Evolutionary conservation across 495 filamentous ascomycete species (phyloP).

Genomic region (Trichoderma orchidacearum): DNA sequence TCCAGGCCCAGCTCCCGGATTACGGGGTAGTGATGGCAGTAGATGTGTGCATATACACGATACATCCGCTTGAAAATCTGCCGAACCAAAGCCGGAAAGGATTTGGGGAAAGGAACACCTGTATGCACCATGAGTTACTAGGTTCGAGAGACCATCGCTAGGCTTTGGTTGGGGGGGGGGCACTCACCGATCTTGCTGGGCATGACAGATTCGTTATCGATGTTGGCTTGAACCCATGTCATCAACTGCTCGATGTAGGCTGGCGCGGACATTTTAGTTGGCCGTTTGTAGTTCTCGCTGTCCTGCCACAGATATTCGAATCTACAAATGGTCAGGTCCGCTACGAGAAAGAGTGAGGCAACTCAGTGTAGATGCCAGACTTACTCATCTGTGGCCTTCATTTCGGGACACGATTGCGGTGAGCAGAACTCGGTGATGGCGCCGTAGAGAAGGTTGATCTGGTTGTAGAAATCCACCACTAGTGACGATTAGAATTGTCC

Average conservation of each 20-base stretch:
- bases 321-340: constrained; percentile 21
- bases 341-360: neutral
- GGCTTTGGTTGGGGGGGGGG: too few species aligned
- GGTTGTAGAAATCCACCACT: constrained; percentile 99
- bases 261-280: constrained; percentile 95
- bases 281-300: constrained; percentile 77
- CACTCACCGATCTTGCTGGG: constrained; percentile 73
- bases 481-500: neutral
- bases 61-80: constrained; percentile 98
- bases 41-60: constrained; percentile 97
- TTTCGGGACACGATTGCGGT: constrained; percentile 89
- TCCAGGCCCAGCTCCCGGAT: constrained; percentile 90
- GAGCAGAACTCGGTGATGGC: constrained; percentile 99
- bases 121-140: constrained; percentile 2
- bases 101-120: constrained; percentile 94
- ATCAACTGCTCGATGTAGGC: constrained; percentile 96
- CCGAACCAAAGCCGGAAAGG: constrained; percentile 71
- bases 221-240: constrained; percentile 88
- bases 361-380: constrained; percentile 7
- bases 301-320: constrained; percentile 99
- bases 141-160: too few species aligned
- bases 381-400: constrained; percentile 98
- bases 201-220: constrained; percentile 91
- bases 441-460: constrained; percentile 96
- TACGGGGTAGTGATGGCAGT: constrained; percentile 98